Conservation (phyloP, 148 eudicot genomes). For the Tetragonia tetragonoides region DNA sequence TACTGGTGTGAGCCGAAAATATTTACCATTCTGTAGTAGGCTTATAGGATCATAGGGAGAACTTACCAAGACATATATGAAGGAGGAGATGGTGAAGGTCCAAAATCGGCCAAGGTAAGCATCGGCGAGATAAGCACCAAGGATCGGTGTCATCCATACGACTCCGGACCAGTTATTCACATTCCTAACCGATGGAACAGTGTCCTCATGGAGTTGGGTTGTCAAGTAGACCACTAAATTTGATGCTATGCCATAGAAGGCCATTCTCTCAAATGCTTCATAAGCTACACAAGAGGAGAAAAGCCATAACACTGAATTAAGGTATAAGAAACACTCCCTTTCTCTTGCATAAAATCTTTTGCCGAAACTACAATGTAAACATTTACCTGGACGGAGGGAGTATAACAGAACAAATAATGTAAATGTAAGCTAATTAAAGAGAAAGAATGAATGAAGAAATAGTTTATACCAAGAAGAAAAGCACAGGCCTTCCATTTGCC, state of each 20-base stretch:
- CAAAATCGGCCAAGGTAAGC: slow-evolving; percentile 82
- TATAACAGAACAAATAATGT: too few species aligned
- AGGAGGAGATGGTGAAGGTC: slow-evolving; percentile 80
- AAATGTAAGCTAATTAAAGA: too few species aligned
- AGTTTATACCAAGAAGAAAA: slow-evolving; percentile 61
- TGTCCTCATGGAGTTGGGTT: slow-evolving; percentile 79
- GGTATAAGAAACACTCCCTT: too few species aligned
- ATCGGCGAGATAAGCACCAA: slow-evolving; percentile 85
- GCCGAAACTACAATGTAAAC: too few species aligned
- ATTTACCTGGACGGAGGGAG: too few species aligned
- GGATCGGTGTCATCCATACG: slow-evolving; percentile 86
- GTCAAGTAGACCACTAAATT: slow-evolving; percentile 85
- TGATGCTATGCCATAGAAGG: slow-evolving; percentile 80
- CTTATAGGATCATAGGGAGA: neutral
- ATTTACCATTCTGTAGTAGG: neutral
- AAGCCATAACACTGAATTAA: neutral
- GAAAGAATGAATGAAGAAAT: neutral
- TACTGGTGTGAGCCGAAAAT: too few species aligned
- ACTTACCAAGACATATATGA: slow-evolving; percentile 70
- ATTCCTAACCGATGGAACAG: slow-evolving; percentile 74
- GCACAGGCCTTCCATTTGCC: slow-evolving; percentile 95
- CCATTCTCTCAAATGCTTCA: slow-evolving; percentile 90
- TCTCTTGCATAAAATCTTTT: too few species aligned
- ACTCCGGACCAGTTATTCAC: slow-evolving; percentile 91
- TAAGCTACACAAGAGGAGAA: slow-evolving; percentile 38